phyloP scores from a whole-genome alignment of 495 filamentous ascomycete genomes.

The Antarctomyces pellizariae region DNA sequence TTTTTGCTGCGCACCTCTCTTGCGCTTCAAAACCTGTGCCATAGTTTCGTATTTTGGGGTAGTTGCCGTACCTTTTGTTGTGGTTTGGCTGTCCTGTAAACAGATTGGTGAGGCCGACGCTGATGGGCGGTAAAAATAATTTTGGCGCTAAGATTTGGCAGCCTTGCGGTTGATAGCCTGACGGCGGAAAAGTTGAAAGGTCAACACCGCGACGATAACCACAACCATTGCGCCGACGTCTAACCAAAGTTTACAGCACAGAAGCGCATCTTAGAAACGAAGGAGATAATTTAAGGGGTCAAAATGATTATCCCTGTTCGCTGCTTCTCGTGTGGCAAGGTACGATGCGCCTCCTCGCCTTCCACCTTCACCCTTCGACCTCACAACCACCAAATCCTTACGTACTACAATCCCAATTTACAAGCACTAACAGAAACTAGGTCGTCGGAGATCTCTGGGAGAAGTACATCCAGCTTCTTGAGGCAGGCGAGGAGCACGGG shows the following conservation, averaged over 20 bases:
- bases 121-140: constrained; percentile 2
- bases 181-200: constrained; percentile 5
- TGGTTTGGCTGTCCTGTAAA: too few species aligned
- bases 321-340: constrained; percentile 98
- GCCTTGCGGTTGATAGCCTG: too few species aligned
- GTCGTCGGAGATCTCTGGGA: constrained; percentile 96
- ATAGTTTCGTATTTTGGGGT: constrained; percentile 9
- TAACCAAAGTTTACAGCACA: constrained; percentile 2
- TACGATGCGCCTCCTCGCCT: constrained; percentile 15
- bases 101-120: background rate
- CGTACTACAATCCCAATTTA: too few species aligned
- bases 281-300: constrained; percentile 3
- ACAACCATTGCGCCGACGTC: constrained; percentile 3
- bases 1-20: constrained; percentile 10
- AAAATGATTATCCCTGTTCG: constrained; percentile 95
- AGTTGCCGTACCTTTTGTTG: background rate
- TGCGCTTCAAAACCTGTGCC: constrained; percentile 14
- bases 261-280: background rate
- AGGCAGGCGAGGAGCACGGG: constrained; percentile 57
- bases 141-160: constrained; percentile 6
- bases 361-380: constrained; percentile 5
- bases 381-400: too few species aligned
- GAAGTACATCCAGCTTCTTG: constrained; percentile 64
- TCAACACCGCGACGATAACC: constrained; percentile 4
- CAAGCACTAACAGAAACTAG: constrained; percentile 26